Evolutionary conservation across 2,329 filamentous ascomycete species (phyloP).

Genomic region (Pestalotiopsis sp.): DNA sequence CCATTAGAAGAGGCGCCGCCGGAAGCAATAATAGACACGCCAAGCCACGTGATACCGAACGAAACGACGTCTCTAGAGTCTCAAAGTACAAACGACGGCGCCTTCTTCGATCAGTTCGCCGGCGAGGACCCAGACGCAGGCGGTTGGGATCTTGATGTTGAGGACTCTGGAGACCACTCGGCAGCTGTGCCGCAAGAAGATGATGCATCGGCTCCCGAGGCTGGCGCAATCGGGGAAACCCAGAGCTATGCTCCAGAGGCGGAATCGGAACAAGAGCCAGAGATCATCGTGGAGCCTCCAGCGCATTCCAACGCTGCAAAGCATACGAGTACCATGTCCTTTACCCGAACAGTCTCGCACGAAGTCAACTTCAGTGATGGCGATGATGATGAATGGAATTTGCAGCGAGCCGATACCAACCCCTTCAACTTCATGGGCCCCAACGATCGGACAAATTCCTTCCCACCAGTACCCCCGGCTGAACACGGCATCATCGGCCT

Average conservation of each 20-base stretch:
- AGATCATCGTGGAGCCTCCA: slow-evolving; percentile 17
- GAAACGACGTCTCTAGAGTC: slow-evolving; percentile 19
- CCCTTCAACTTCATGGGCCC: slow-evolving; percentile 63
- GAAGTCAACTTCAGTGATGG: slow-evolving; percentile 62
- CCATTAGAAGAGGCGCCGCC: slow-evolving; percentile 14
- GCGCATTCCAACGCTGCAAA: slow-evolving; percentile 42
- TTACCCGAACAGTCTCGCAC: slow-evolving; percentile 63
- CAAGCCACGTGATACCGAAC: slow-evolving; percentile 17
- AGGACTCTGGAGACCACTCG: slow-evolving; percentile 12
- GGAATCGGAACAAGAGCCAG: slow-evolving; percentile 17
- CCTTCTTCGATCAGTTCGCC: slow-evolving; percentile 26
- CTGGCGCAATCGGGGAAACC: slow-evolving; percentile 13
- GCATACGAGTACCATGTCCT: slow-evolving; percentile 64
- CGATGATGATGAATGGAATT: slow-evolving; percentile 60
- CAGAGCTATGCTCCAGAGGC: slow-evolving; percentile 14
- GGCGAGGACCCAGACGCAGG: slow-evolving; percentile 26
- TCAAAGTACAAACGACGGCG: slow-evolving; percentile 17
- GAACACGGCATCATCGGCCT: slow-evolving; percentile 25
- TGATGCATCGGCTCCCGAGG: slow-evolving; percentile 7
- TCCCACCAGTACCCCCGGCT: slow-evolving; percentile 56
- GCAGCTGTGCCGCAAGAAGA: slow-evolving; percentile 2
- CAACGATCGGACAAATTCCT: slow-evolving; percentile 64
- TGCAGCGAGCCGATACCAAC: slow-evolving; percentile 55
- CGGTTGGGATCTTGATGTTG: slow-evolving; percentile 26
- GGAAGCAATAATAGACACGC: slow-evolving; percentile 14